Evolutionary conservation across 129 eudicot species (phyloP), one percentile per base, ranked within the genome.

Genomic region (Kitagawia praeruptora): DNA sequence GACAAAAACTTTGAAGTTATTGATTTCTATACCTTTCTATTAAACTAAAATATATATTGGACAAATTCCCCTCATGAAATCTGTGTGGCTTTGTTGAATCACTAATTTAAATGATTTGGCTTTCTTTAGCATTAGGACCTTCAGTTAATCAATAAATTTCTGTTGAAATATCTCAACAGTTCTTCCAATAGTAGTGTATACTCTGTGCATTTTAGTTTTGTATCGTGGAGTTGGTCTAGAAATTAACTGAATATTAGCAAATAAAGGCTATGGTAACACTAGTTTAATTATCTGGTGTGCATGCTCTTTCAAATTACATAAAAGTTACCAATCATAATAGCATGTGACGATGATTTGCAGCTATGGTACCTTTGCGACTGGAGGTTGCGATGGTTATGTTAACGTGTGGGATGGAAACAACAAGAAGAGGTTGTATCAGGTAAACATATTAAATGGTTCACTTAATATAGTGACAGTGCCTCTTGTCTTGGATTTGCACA

Each of bases 391-490:
- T 84, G 99, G 99, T 56, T 89, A 67, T 84, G 99, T 96, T 15
- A 96, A 92, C 41, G 90, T 92, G 77, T 92, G 99, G 98, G 99
- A 96, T 38, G 99, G 98, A 46, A 92, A 89, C 87, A 92, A 96
- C 84, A 96, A 96, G 83, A 96, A 92, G 92, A 85, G 99, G 79
- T 80, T 96, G 46, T 96, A 92, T 82, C 99, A 92, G 97, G 97
- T 92, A 81, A 61, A 61, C 45, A 41, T 72, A 44, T 70, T 54
- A 58, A 48, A 47, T 28, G 27, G 21, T 34, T 14, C 21, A 21
- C 16, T 69, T 66, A 38, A 58, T 41, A 0, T 45, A n/a, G 18
- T 12, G 34, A 16, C 37, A n/a, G 18, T n/a, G 12, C 6, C 15
- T 75, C 56, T 25, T 34, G 46, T 42, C 39, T 58, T 74, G 74